Evolutionary conservation across 148 eudicot genomes (phyloP).

Genomic region (Oxyria digyna): DNA sequence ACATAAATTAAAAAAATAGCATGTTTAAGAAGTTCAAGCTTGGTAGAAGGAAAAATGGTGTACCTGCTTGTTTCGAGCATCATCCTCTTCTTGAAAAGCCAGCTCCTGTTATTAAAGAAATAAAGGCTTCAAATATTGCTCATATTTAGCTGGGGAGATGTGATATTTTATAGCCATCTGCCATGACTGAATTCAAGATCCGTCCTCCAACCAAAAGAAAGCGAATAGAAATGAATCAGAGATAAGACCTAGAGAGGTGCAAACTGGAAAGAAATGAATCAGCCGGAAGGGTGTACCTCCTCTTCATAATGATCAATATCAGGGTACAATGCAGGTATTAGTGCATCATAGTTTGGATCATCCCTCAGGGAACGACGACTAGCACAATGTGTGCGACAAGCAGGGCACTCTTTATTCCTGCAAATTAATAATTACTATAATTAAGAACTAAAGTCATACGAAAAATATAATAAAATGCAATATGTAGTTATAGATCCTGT

Average conservation of each 20-base stretch:
- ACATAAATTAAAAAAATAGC: not conserved
- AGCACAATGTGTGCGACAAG: constrained; percentile 86
- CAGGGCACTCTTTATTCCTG: constrained; percentile 86
- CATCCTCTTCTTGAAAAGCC: constrained; percentile 76
- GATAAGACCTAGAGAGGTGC: no score
- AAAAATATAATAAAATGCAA: not conserved
- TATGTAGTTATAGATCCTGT: not conserved
- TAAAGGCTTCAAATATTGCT: not conserved
- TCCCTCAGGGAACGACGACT: constrained; percentile 83
- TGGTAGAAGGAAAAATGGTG: not conserved
- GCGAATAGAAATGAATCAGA: not conserved
- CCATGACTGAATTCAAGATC: not conserved
- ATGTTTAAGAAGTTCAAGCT: not conserved
- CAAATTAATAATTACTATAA: constrained; percentile 8
- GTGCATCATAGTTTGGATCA: constrained; percentile 70
- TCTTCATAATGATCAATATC: constrained; percentile 70
- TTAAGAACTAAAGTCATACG: not conserved
- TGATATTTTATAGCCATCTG: not conserved
- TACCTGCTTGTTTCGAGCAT: constrained; percentile 67
- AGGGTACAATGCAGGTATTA: constrained; percentile 59
- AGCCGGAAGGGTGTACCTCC: constrained; percentile 36
- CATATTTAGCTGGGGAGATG: not conserved
- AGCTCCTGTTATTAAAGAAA: constrained; percentile 34
- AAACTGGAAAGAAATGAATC: not conserved
- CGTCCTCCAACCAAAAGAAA: not conserved